A percentile compares a stretch with the other conserved stretches of the same genome.
phyloP scores from a whole-genome alignment of 805 yeast species.

The Ogataea pini region DNA sequence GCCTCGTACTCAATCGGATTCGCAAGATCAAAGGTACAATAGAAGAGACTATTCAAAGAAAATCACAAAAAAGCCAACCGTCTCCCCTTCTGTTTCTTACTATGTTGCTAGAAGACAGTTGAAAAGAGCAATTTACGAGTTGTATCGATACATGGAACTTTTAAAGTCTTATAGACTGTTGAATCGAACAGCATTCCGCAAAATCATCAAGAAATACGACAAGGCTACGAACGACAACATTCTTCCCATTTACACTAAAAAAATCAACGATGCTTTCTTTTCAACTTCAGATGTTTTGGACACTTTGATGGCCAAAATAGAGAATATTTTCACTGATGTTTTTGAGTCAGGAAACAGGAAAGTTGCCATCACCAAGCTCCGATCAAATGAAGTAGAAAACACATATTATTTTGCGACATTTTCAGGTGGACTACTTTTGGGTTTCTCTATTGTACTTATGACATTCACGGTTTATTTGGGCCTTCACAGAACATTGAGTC shows the following conservation, averaged over 20 bases:
- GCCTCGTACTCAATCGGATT: neutral
- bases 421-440: slow-evolving; percentile 65
- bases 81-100: slow-evolving; percentile 47
- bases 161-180: slow-evolving; percentile 69
- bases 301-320: slow-evolving; percentile 59
- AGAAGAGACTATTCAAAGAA: slow-evolving; percentile 51
- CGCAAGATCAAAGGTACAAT: slow-evolving; percentile 34
- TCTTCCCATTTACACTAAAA: slow-evolving; percentile 53
- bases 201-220: slow-evolving; percentile 88
- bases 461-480: slow-evolving; percentile 53
- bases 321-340: slow-evolving; percentile 62
- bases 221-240: slow-evolving; percentile 56
- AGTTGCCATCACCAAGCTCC: slow-evolving; percentile 67
- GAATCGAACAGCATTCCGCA: slow-evolving; percentile 86
- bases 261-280: slow-evolving; percentile 59
- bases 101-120: slow-evolving; percentile 65
- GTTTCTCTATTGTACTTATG: slow-evolving; percentile 71
- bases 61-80: slow-evolving; percentile 11
- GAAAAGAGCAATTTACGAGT: slow-evolving; percentile 68
- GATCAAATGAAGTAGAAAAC: slow-evolving; percentile 43
- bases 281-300: slow-evolving; percentile 68
- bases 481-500: slow-evolving; percentile 37
- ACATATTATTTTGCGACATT: slow-evolving; percentile 53
- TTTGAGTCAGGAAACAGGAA: slow-evolving; percentile 75
- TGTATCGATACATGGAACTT: slow-evolving; percentile 70